Base-by-base conservation (phyloP, 1,284 basidiomycete genomes). In the Exobasidium cylindrosporum region DNA sequence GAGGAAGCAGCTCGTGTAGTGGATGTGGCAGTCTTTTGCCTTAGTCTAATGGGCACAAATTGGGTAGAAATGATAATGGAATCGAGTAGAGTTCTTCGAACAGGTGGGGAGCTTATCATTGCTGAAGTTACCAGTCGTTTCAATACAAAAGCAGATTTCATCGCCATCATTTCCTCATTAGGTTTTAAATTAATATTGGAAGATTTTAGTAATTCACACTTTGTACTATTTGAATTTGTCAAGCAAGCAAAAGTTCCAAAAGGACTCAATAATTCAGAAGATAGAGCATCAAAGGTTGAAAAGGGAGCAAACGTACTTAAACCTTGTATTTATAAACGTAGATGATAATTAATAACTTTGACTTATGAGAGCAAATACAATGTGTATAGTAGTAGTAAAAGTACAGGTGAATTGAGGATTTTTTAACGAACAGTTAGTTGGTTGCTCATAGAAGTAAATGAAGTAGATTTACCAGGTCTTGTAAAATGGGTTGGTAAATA, bases 31-130 rank as follows among this genome's bases (percentile, higher is more conserved):
- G 88, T 98, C 29, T 98, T 93, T 79, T 92, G 93, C 46, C 83
- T 99, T 64, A 95, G 92, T 74, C 83, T 99, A 64, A 99, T 99
- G 96, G 91, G 92, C 40, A 91, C 88, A 10, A 97, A 99, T 79
- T 99, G 96, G 96, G 85, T 92, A 14, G 85, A 85, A 26, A 93
- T 92, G 78, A 85, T 97, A 40, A 84, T 89, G 31, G 95, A 99
- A 80, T 90, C 90, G 2, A 90, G 90, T 85, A 84, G 96, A 62
- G 86, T 98, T 31, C 83, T 98, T 45, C 81, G 84, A 13, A 87
- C 86, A 92, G 95, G 92, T 23, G 94, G 93, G 7, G 87, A 89
- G 72, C 84, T 97, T 52, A 89, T 90, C 80, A 87, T 98, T 60
- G 95, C 96, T 3, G 96, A 99, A 82, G 96, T 98, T n/a, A 86